phyloP scores from a whole-genome alignment of 495 filamentous ascomycete species.

The Penicillium manginii region DNA sequence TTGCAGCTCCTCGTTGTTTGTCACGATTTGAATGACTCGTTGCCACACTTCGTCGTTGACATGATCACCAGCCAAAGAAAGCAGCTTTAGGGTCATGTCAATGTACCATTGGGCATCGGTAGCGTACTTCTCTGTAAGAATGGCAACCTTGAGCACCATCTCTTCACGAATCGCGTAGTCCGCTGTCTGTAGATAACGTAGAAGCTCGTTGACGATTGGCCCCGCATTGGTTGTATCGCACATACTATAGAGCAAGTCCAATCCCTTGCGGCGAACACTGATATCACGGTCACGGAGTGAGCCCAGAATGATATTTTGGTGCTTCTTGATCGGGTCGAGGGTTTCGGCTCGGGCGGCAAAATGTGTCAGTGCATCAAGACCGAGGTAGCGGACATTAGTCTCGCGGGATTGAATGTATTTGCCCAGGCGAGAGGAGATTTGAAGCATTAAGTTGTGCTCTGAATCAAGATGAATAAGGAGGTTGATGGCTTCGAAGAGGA shows the following conservation, averaged over 20 bases:
- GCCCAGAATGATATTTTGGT: conserved; percentile 92
- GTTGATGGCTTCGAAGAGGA: conserved; percentile 98
- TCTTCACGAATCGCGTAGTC: conserved; percentile 98
- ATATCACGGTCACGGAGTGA: conserved; percentile 96
- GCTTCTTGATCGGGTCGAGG: conserved; percentile 96
- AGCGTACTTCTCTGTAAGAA: conserved; percentile 97
- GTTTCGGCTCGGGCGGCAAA: conserved; percentile 93
- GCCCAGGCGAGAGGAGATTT: conserved; percentile 90
- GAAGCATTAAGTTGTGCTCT: conserved; percentile 92
- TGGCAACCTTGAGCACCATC: conserved; percentile 99
- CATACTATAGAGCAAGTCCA: conserved; percentile 99
- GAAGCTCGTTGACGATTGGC: conserved; percentile 88
- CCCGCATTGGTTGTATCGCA: conserved; percentile 92
- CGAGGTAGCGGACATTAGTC: conserved; percentile 97
- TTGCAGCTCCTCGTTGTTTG: conserved; percentile 85
- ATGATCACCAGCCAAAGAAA: conserved; percentile 96
- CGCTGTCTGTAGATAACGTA: conserved; percentile 93
- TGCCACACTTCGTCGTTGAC: conserved; percentile 99
- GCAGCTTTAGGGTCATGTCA: conserved; percentile 90
- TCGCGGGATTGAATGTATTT: conserved; percentile 97
- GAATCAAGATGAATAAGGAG: conserved; percentile 99
- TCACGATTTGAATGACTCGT: conserved; percentile 97
- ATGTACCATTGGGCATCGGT: conserved; percentile 99
- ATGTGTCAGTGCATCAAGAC: conserved; percentile 97
- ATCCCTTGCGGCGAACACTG: conserved; percentile 90